A percentile compares a stretch with the other conserved stretches of the same genome.
Conservation (phyloP, 2,329 filamentous ascomycete species). For the Fusarium sp. region DNA sequence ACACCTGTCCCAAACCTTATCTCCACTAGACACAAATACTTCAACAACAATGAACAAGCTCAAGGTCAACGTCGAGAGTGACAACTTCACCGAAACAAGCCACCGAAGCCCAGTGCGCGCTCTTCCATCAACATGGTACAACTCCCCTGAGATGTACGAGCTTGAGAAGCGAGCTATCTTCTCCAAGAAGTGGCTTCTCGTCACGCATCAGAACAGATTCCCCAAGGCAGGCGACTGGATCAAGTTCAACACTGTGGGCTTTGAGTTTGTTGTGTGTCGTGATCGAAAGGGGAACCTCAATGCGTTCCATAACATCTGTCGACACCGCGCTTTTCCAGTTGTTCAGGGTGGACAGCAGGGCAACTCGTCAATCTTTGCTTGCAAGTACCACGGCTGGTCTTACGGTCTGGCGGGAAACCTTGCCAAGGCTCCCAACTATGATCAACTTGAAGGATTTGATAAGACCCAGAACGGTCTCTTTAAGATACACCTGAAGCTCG, state of each 20-base stretch:
- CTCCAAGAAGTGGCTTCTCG: conserved; percentile 67
- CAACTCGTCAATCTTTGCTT: conserved; percentile 65
- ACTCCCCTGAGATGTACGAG: conserved; percentile 64
- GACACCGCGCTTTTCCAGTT: conserved; percentile 72
- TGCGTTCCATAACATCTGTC: conserved; percentile 74
- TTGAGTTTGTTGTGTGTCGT: conserved; percentile 63
- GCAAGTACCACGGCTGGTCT: conserved; percentile 73
- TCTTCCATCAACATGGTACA: conserved; percentile 66
- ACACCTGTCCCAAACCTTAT: neutral
- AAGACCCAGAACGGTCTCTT: conserved; percentile 68
- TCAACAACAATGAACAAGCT: conserved; percentile 16
- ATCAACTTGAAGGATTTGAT: conserved; percentile 68
- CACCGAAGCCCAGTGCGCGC: conserved; percentile 48
- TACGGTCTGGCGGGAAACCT: conserved; percentile 70
- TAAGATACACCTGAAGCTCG: conserved; percentile 65
- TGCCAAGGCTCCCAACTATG: conserved; percentile 68
- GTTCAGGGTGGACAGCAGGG: conserved; percentile 59
- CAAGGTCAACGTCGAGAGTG: conserved; percentile 26
- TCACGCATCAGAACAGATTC: conserved; percentile 65
- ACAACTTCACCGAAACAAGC: conserved; percentile 29
- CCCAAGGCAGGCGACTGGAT: conserved; percentile 68
- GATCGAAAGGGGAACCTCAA: conserved; percentile 61
- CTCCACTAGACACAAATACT: neutral
- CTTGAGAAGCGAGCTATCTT: conserved; percentile 69
- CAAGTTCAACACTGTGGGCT: conserved; percentile 66